Conservation (phyloP, 495 filamentous ascomycete genomes). For the Xylaria grammica region DNA sequence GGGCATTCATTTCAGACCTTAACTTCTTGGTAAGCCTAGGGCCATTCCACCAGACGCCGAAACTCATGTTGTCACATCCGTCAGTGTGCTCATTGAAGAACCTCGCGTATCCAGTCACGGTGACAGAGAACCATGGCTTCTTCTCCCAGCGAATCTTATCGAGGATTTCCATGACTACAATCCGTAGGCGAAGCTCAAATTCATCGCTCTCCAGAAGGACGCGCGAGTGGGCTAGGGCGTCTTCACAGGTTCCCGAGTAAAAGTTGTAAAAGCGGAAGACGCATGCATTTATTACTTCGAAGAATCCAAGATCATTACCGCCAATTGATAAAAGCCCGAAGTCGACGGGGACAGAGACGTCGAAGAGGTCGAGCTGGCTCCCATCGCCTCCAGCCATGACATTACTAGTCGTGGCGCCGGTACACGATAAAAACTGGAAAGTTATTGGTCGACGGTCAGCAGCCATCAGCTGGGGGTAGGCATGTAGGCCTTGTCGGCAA, state of each 20-base stretch:
- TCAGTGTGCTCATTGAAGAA: conserved; percentile 55
- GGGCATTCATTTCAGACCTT: conserved; percentile 43
- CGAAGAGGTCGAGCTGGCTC: conserved; percentile 46
- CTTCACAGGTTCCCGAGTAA: conserved; percentile 47
- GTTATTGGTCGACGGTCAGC: conserved; percentile 32
- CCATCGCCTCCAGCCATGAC: conserved; percentile 34
- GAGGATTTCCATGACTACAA: conserved; percentile 46
- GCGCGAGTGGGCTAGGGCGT: conserved; percentile 37
- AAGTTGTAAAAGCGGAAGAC: conserved; percentile 55
- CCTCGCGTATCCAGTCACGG: conserved; percentile 52
- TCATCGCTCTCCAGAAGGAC: conserved; percentile 33
- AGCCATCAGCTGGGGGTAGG: conserved; percentile 45
- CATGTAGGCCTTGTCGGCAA: conserved; percentile 45
- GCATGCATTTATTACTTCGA: conserved; percentile 52
- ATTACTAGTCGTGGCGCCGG: conserved; percentile 42
- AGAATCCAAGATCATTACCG: conserved; percentile 58
- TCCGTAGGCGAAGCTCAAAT: conserved; percentile 41
- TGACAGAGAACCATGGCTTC: conserved; percentile 43
- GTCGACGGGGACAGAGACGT: conserved; percentile 31
- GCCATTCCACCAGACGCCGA: conserved; percentile 46
- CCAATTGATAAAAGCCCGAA: conserved; percentile 52
- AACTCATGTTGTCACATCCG: conserved; percentile 46
- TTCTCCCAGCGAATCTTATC: conserved; percentile 46
- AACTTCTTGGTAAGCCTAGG: conserved; percentile 41
- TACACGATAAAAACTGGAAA: conserved; percentile 50